phyloP scores from a whole-genome alignment of 139 green algal genomes.

The Tetradesmus obliquus region DNA sequence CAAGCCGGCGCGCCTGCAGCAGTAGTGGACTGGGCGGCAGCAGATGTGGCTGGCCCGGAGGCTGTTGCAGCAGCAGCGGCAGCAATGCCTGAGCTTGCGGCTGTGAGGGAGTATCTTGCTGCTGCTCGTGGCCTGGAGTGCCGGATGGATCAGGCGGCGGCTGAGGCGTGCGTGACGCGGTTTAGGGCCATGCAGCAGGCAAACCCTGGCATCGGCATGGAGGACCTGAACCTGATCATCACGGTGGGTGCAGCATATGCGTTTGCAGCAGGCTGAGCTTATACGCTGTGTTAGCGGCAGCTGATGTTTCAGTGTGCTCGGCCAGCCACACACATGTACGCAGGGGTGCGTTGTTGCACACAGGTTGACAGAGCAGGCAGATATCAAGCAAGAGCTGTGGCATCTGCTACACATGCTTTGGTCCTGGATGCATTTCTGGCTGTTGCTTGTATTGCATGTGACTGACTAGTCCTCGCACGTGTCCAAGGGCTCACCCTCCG shows the following conservation, averaged over 20 bases:
- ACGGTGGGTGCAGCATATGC: constrained; percentile 35
- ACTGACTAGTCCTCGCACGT: too few species aligned
- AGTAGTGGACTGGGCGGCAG: neutral
- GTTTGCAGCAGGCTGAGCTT: neutral
- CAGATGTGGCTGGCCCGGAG: constrained; percentile 20
- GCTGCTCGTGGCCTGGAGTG: constrained; percentile 36
- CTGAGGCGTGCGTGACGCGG: constrained; percentile 35
- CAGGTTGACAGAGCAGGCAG: too few species aligned
- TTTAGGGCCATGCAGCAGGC: constrained; percentile 34
- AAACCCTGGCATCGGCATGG: neutral
- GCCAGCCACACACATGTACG: neutral
- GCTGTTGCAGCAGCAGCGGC: neutral
- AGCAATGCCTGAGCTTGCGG: constrained; percentile 27
- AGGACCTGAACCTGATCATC: constrained; percentile 49
- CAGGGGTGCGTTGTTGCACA: too few species aligned
- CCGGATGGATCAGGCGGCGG: constrained; percentile 41
- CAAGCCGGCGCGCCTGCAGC: neutral
- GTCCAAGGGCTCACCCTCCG: neutral
- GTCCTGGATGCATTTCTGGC: too few species aligned
- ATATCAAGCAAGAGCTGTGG: too few species aligned
- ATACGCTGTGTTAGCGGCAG: too few species aligned
- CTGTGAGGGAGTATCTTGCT: constrained; percentile 54
- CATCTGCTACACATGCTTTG: too few species aligned
- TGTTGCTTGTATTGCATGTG: too few species aligned
- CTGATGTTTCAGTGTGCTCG: neutral